Evolutionary conservation across 441 rosid genomes (phyloP).

Genomic region (Erysimum pusillum): DNA sequence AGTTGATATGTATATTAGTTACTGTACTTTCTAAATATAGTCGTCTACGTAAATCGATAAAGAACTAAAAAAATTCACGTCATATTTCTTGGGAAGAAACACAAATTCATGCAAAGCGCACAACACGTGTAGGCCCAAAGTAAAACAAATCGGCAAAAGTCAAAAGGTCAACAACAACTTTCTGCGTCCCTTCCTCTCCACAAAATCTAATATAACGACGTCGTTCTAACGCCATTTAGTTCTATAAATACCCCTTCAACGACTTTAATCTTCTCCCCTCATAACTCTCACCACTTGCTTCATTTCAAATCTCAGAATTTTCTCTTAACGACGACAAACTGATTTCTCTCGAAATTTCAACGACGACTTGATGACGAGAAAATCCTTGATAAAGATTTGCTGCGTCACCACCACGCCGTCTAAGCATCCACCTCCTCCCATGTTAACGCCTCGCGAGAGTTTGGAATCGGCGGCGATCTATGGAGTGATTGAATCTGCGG

Average conservation of each 20-base stretch:
- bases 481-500: constrained; percentile 56
- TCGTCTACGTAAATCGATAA: too few species aligned
- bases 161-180: constrained; percentile 36
- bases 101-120: constrained; percentile 17
- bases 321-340: neutral
- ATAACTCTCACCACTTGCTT: constrained; percentile 19
- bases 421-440: constrained; percentile 41
- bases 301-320: neutral
- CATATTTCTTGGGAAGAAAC: constrained; percentile 15
- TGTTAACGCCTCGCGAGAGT: constrained; percentile 48
- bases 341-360: neutral
- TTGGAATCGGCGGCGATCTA: constrained; percentile 52
- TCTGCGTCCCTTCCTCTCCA: constrained; percentile 20
- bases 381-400: constrained; percentile 70
- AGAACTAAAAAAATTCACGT: neutral
- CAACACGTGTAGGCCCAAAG: constrained; percentile 41
- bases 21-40: too few species aligned
- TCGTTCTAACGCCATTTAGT: neutral
- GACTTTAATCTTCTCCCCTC: neutral
- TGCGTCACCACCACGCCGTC: constrained; percentile 56
- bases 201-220: constrained; percentile 18
- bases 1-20: too few species aligned
- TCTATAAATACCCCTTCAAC: constrained; percentile 35
- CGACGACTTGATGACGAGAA: constrained; percentile 47
- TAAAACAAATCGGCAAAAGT: neutral